Conservation (phyloP, 1,284 basidiomycete genomes). For the Ceratobasidium sp. region DNA sequence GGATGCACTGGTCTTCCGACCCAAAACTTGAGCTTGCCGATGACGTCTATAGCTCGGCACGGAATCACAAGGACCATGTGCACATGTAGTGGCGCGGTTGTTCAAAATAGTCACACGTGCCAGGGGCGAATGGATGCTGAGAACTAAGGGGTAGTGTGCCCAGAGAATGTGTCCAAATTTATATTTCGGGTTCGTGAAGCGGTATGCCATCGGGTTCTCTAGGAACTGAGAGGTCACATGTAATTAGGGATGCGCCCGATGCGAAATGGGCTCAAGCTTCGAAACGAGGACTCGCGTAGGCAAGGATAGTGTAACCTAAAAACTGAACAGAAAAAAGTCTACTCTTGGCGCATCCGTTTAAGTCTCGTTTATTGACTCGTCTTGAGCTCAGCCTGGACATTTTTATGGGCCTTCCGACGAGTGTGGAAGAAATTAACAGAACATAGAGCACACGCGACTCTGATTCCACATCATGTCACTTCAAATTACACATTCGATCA, state of each 20-base stretch:
- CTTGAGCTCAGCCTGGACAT: no score
- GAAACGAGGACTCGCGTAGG: not conserved
- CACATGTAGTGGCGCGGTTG: not conserved
- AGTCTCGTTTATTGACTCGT: no score
- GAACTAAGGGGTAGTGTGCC: no score
- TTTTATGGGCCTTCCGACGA: no score
- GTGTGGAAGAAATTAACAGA: no score
- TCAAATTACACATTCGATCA: no score
- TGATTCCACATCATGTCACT: no score
- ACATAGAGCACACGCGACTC: no score
- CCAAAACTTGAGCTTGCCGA: not conserved
- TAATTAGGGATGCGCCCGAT: not conserved
- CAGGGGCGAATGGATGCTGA: not conserved
- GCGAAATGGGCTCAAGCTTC: not conserved
- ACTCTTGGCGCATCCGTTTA: no score
- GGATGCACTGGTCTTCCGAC: no score
- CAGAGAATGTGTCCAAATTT: no score
- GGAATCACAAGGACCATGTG: conserved; percentile 1
- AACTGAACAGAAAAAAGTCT: no score
- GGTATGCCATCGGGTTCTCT: not conserved
- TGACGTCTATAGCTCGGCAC: not conserved
- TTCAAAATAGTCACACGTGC: not conserved
- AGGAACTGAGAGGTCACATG: not conserved
- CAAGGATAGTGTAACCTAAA: not conserved
- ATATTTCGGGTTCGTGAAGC: not conserved